A percentile compares a stretch with the other conserved stretches of the same genome.
These are phyloP conservation scores for Penicillium coprophilum DNA, from an alignment of 495 filamentous ascomycete genomes.

Conservation along the genomic window DNA sequence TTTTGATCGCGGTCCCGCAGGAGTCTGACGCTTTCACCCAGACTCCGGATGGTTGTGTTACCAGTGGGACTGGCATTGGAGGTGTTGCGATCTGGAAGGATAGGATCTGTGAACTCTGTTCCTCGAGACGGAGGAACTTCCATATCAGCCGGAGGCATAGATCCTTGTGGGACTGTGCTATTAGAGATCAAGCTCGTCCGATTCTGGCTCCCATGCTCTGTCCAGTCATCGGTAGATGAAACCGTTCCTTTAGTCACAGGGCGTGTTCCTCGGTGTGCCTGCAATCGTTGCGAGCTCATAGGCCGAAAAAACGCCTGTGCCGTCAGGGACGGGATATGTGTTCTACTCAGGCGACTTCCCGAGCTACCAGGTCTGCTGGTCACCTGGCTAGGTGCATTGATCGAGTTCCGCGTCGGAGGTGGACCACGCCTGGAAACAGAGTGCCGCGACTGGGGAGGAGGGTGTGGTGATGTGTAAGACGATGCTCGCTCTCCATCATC, in stretches of 20 bases:
- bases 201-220: constrained; percentile 48
- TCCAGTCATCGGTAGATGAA: constrained; percentile 43
- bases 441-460: constrained; percentile 44
- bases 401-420: constrained; percentile 39
- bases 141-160: constrained; percentile 48
- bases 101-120: constrained; percentile 72
- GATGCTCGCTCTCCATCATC: constrained; percentile 50
- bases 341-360: constrained; percentile 72
- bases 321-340: constrained; percentile 85
- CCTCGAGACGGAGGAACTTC: constrained; percentile 71
- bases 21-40: constrained; percentile 72
- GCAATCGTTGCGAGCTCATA: constrained; percentile 93
- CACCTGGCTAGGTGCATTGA: constrained; percentile 34
- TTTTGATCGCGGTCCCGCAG: constrained; percentile 57
- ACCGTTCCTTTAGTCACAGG: constrained; percentile 46
- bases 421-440: constrained; percentile 52
- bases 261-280: constrained; percentile 76
- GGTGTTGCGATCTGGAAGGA: constrained; percentile 62
- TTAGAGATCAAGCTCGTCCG: constrained; percentile 50
- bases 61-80: constrained; percentile 73
- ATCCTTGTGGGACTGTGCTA: constrained; percentile 41
- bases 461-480: constrained; percentile 43
- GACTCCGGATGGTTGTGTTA: constrained; percentile 61
- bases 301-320: constrained; percentile 92
- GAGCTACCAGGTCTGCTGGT: constrained; percentile 60